Evolutionary conservation across 225 moss, liverwort and hornwort genomes (phyloP), one percentile per base, ranked within the genome.

Genomic region (Physcomitrellopsis africana): DNA sequence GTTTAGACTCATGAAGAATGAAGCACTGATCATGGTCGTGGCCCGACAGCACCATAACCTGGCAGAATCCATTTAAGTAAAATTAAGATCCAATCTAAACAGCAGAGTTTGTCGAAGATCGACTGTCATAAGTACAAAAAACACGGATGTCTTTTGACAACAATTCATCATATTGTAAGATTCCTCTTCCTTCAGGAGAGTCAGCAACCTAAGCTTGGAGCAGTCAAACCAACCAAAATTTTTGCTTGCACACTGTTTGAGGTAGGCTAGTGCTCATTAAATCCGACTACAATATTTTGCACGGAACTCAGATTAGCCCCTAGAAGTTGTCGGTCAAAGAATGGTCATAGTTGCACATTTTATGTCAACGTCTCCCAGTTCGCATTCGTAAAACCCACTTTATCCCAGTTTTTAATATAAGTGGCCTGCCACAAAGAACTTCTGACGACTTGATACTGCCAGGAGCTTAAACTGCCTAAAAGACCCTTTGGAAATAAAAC

Each of bases 11-110:
- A 46, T 93, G 89, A 17, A 72, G 72, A 69, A 79, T 48, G 63
- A 74, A 83, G 79, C 91, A 93, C 65, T 85, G 89, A 14, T 87
- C 89, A 79, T 87, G 86, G 51, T 89, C 87, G 74, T 93, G 91
- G 46, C 89, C 93, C 16, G 93, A 93, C 62, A 93, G 82, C 73
- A 91, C 91, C 80, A 87, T 82, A 44, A 91, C 82, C 93, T 93
- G 86, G 41, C 27, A 82, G 76, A 63, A 52, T 65, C 37, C 65
- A 65, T 72, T 75, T 65, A 53, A 37, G 27, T 37, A 46, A 71
- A 55, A 37, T 60, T 67, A 15, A 43, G 19, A 37, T 24, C 59
- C 54, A 37, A 37, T 7, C 3, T 3, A 53, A n/a, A 53, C 53
- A 53, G n/a, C 53, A 53, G 15, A 49, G 49, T 49, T 1, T 14